A percentile compares a stretch with the other conserved stretches of the same genome.
phyloP scores from a whole-genome alignment of 371 early-diverging fungal species.

The Mortierella sp. region DNA sequence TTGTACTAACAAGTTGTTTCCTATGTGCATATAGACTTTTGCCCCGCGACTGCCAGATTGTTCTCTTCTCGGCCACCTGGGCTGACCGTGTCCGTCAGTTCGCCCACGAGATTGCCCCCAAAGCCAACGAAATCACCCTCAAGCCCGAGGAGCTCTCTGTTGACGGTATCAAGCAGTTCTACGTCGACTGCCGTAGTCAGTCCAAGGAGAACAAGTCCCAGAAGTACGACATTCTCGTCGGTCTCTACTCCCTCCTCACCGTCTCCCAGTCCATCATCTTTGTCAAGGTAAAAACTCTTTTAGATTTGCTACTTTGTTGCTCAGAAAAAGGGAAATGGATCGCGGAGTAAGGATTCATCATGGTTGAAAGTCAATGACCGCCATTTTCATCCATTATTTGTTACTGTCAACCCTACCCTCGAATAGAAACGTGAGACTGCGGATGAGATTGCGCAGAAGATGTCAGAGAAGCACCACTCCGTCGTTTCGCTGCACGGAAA shows the following conservation, averaged over 20 bases:
- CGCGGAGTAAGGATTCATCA: not conserved
- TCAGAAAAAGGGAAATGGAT: not conserved
- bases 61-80: conserved; percentile 98
- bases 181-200: conserved; percentile 87
- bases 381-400: not conserved
- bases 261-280: conserved; percentile 99
- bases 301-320: no score
- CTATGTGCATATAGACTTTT: conserved; percentile 60
- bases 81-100: conserved; percentile 84
- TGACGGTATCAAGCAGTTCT: conserved; percentile 96
- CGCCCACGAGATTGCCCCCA: conserved; percentile 84
- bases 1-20: not conserved
- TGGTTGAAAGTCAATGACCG: not conserved
- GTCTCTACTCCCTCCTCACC: conserved; percentile 92
- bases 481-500: conserved; percentile 93
- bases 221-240: conserved; percentile 87
- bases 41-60: conserved; percentile 81
- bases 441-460: conserved; percentile 80
- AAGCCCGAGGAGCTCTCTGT: conserved; percentile 94
- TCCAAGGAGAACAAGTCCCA: conserved; percentile 68
- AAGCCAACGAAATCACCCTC: conserved; percentile 89
- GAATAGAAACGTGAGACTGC: conserved; percentile 82
- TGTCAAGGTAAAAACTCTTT: conserved; percentile 71
- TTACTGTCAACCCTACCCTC: not conserved
- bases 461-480: conserved; percentile 89